Evolutionary conservation across 2,329 filamentous ascomycete species (phyloP), one percentile per base, ranked within the genome.

Genomic region (Immersiporthe knoxdaviesiana): DNA sequence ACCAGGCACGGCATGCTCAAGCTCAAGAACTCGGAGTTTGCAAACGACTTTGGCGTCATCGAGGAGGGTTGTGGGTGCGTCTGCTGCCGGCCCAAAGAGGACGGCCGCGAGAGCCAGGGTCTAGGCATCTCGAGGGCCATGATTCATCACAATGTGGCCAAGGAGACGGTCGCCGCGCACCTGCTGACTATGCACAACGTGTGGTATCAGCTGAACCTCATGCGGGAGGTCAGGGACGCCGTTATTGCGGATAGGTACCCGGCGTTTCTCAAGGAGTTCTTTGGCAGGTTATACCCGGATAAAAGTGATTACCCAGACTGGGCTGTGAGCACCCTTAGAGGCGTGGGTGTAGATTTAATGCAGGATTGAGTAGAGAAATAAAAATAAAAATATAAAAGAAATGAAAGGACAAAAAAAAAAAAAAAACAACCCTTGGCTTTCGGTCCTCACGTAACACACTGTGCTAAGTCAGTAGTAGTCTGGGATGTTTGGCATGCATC

Each of bases 151-250:
- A 89, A 97, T 72, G 90, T 92, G 0, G 91, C 91, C 37, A 99
- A 99, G 81, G 96, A 99, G 83, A 99, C 96, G 0, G 94, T 93
- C 1, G 93, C 95, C 10, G 96, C 97, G 21, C 85, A 88, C 77
- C 83, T 93, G 32, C 82, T 99, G 67, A 97, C 93, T 0, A 93
- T 98, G 77, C 96, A 99, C 79, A 99, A 99, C 77, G 93, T 99
- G 35, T 93, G 94, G 82, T 97, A 97, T 77, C 89, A 97, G 78
- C 84, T 99, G 66, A 87, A 91, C 70, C 82, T 99, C 74, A 97
- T 98, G 94, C 83, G 85, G 27, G 83, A 87, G 70, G 87, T 89
- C 16, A 87, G 95, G 70, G 84, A 92, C 72, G 90, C 96, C 21
- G 93, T 98, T 72, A 81, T 97, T 10, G 91, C 91, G 71, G 94